phyloP scores from a whole-genome alignment of 305 asterid species.

The Petunia hybrid region DNA sequence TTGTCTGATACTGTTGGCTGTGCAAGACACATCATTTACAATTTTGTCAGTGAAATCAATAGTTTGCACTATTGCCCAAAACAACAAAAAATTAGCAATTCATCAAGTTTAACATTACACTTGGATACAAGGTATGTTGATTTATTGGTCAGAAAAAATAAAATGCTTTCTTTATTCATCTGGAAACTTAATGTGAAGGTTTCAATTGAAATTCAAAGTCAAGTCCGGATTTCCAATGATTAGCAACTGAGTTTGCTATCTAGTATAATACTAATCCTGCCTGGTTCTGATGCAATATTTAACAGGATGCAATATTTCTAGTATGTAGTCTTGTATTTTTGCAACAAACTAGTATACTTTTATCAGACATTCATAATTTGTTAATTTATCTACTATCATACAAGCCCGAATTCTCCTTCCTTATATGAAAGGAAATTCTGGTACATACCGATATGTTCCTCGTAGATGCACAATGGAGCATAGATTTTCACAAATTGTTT shows the following conservation, averaged over 20 bases:
- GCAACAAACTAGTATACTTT: not conserved
- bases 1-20: too few species aligned
- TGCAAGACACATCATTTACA: too few species aligned
- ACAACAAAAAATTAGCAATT: too few species aligned
- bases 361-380: not conserved
- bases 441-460: not conserved
- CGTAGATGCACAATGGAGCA: conserved; percentile 10
- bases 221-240: not conserved
- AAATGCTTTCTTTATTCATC: not conserved
- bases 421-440: not conserved
- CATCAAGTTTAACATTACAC: conserved; percentile 7
- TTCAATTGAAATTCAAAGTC: not conserved
- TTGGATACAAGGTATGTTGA: not conserved
- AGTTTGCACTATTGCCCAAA: too few species aligned
- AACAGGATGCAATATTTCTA: conserved; percentile 6
- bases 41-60: too few species aligned
- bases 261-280: not conserved
- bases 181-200: too few species aligned
- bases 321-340: conserved; percentile 21
- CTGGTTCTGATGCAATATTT: not conserved
- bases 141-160: not conserved
- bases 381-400: not conserved
- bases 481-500: not conserved
- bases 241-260: conserved; percentile 1
- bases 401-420: not conserved